Percentiles rank a stretch among this genome's conserved stretches.
Conservation (phyloP, 1,284 basidiomycete genomes). For the Microbotryomycetes sp. region DNA sequence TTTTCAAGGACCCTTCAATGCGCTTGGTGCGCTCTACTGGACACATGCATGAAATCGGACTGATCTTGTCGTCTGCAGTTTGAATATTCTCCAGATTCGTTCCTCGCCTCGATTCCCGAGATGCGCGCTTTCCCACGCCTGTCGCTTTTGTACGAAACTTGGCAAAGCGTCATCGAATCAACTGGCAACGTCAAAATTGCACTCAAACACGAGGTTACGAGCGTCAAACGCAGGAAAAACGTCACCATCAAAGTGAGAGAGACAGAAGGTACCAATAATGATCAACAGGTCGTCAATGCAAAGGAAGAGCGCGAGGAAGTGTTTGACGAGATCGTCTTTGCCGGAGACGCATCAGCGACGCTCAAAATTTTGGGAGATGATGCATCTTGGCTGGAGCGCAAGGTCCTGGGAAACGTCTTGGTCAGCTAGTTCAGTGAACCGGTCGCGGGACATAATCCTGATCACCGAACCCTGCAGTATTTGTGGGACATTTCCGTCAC, state of each 20-base stretch:
- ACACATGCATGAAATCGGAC: background rate
- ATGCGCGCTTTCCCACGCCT: constrained; percentile 46
- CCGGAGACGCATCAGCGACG: constrained; percentile 54
- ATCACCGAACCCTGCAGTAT: constrained; percentile 39
- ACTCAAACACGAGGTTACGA: constrained; percentile 45
- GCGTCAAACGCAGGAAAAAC: constrained; percentile 38
- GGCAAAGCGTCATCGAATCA: constrained; percentile 46
- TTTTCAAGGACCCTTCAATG: constrained; percentile 56
- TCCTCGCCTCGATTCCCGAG: constrained; percentile 45
- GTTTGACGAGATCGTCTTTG: constrained; percentile 58
- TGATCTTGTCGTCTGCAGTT: constrained; percentile 24
- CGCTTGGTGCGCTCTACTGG: constrained; percentile 38
- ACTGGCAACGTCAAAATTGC: constrained; percentile 47
- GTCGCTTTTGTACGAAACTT: constrained; percentile 48
- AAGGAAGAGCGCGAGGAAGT: constrained; percentile 42
- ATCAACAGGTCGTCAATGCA: constrained; percentile 1
- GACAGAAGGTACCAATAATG: background rate
- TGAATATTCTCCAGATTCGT: constrained; percentile 40
- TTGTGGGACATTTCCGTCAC: constrained; percentile 53
- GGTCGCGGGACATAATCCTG: constrained; percentile 25
- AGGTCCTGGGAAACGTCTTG: constrained; percentile 55
- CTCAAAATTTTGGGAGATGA: constrained; percentile 52
- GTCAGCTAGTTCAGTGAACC: background rate
- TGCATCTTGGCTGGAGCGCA: constrained; percentile 53
- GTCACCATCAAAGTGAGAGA: constrained; percentile 14